A percentile compares a stretch with the other conserved stretches of the same genome.
Evolutionary conservation across 23 red algal genomes (phyloP).

Genomic region (Gracilaria caudata): DNA sequence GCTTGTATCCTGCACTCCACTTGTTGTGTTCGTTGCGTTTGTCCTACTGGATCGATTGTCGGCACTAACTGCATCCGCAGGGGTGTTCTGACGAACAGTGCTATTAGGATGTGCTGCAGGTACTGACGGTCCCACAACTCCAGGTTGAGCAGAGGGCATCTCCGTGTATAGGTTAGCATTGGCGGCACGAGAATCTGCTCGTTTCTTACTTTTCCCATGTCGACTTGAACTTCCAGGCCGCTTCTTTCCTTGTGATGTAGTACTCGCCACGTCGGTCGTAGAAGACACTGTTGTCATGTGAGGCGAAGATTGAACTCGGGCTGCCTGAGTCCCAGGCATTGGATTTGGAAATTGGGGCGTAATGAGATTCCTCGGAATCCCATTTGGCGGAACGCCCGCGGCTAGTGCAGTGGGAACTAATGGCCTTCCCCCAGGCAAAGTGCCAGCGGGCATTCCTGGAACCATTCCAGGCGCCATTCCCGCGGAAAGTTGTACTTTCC

Average conservation of each 20-base stretch:
- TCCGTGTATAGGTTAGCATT: constrained; percentile 13
- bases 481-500: background rate
- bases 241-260: constrained; percentile 43
- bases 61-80: constrained; percentile 53
- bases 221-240: constrained; percentile 3
- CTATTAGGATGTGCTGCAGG: constrained; percentile 4
- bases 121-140: background rate
- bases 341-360: background rate
- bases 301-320: constrained; percentile 27
- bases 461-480: constrained; percentile 3
- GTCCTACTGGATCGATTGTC: constrained; percentile 65
- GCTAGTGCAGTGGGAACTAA: background rate
- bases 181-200: constrained; percentile 33
- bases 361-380: background rate
- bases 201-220: background rate
- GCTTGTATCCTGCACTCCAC: constrained; percentile 55
- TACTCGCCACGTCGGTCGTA: constrained; percentile 48
- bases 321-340: background rate
- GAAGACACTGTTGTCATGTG: constrained; percentile 49
- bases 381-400: background rate
- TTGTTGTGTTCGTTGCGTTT: constrained; percentile 50
- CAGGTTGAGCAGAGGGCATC: constrained; percentile 10
- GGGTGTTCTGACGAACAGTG: constrained; percentile 20
- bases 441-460: constrained; percentile 6
- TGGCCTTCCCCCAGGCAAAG: background rate